Conservation (phyloP, 2,329 filamentous ascomycete genomes). For the Ilyonectria sp. region DNA sequence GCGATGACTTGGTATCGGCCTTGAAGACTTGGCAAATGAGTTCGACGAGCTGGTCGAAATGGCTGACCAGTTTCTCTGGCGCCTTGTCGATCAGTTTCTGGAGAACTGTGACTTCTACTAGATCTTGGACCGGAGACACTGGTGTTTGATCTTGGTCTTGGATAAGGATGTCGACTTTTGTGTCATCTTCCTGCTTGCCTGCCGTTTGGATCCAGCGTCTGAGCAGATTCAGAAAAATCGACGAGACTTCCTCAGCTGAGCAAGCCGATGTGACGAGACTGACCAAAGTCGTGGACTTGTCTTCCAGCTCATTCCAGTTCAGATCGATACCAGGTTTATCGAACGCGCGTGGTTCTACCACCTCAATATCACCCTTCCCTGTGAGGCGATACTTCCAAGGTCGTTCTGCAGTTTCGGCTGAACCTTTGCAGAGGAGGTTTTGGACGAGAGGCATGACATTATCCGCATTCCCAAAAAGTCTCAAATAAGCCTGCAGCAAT, state of each 20-base stretch:
- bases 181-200: slow-evolving; percentile 45
- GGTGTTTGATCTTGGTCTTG: slow-evolving; percentile 48
- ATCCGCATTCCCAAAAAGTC: slow-evolving; percentile 67
- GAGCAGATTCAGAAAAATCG: slow-evolving; percentile 73
- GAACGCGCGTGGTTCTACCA: slow-evolving; percentile 55
- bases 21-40: slow-evolving; percentile 74
- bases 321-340: slow-evolving; percentile 47
- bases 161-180: slow-evolving; percentile 49
- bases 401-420: slow-evolving; percentile 46
- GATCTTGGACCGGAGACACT: slow-evolving; percentile 60
- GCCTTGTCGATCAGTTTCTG: slow-evolving; percentile 76
- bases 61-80: slow-evolving; percentile 74
- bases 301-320: slow-evolving; percentile 62
- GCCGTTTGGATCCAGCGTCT: slow-evolving; percentile 67
- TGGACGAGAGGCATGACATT: slow-evolving; percentile 65
- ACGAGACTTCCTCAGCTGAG: slow-evolving; percentile 70
- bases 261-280: slow-evolving; percentile 65
- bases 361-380: slow-evolving; percentile 65
- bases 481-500: slow-evolving; percentile 71
- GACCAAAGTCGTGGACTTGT: slow-evolving; percentile 64
- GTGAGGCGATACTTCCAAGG: slow-evolving; percentile 69
- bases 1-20: slow-evolving; percentile 58
- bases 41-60: slow-evolving; percentile 75
- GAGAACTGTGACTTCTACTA: slow-evolving; percentile 74
- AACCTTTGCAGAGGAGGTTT: slow-evolving; percentile 71